Evolutionary conservation across 2,329 filamentous ascomycete genomes (phyloP).

Genomic region (Colletotrichum tropicicola): DNA sequence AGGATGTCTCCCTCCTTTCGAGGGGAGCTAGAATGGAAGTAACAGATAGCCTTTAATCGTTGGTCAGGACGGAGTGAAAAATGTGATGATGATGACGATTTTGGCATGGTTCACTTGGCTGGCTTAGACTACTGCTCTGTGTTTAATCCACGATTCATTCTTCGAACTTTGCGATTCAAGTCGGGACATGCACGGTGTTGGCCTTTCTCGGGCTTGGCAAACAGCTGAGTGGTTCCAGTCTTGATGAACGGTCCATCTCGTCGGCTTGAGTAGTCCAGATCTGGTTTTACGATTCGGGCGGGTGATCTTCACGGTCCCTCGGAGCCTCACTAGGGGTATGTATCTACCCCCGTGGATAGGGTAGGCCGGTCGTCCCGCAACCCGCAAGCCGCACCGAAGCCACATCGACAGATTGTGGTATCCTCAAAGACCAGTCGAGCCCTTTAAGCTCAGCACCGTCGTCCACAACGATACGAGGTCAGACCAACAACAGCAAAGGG

Average conservation of each 20-base stretch:
- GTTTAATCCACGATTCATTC: not conserved
- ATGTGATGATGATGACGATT: constrained; percentile 21
- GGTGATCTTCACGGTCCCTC: not conserved
- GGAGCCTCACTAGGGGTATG: not conserved
- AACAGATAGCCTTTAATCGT: constrained; percentile 30
- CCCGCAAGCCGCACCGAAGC: not conserved
- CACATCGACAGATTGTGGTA: not conserved
- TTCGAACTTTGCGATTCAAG: not conserved
- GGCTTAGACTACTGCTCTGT: not conserved
- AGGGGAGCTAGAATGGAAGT: constrained; percentile 37
- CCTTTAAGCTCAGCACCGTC: not conserved
- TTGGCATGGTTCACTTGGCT: constrained; percentile 18
- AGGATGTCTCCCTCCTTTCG: constrained; percentile 42
- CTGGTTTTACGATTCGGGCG: not conserved
- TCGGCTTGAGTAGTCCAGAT: not conserved
- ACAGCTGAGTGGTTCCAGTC: too few relatives aligned
- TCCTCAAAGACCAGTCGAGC: not conserved
- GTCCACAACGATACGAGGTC: not conserved
- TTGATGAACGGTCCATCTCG: too few relatives aligned
- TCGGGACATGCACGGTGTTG: not conserved
- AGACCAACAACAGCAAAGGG: not conserved
- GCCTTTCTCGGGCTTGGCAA: too few relatives aligned
- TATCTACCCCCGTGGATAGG: not conserved
- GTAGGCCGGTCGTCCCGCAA: not conserved
- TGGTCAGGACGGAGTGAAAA: constrained; percentile 22